Evolutionary conservation across 129 eudicot genomes (phyloP).

Genomic region (Flaveria robusta): DNA sequence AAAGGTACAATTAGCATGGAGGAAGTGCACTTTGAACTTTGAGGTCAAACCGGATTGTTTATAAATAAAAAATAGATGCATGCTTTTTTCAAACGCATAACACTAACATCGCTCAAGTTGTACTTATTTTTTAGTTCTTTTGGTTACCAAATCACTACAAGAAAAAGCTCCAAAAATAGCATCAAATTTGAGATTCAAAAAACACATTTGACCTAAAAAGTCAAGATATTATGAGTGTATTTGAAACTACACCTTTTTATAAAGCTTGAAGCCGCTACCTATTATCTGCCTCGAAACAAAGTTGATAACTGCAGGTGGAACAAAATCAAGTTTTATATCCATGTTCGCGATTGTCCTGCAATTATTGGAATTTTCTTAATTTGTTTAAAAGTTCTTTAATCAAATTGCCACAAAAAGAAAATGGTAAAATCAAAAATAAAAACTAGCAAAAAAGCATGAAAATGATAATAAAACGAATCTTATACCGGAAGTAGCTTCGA

Average conservation of each 20-base stretch:
- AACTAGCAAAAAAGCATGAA: background rate
- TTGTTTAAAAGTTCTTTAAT: background rate
- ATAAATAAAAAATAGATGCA: background rate
- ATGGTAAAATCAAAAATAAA: background rate
- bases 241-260: slow-evolving; percentile 71
- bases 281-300: slow-evolving; percentile 89
- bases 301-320: slow-evolving; percentile 90
- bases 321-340: slow-evolving; percentile 86
- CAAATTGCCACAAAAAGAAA: background rate
- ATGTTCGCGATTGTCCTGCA: slow-evolving; percentile 82
- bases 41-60: slow-evolving; percentile 23
- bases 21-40: slow-evolving; percentile 9
- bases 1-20: slow-evolving; percentile 26
- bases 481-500: slow-evolving; percentile 84
- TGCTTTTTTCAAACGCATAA: background rate
- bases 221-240: slow-evolving; percentile 21
- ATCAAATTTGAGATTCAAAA: background rate
- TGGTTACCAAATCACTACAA: background rate
- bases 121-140: slow-evolving; percentile 3
- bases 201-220: slow-evolving; percentile 20
- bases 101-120: background rate
- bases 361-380: slow-evolving; percentile 13
- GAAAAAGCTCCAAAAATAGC: background rate
- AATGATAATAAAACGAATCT: background rate
- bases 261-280: slow-evolving; percentile 97